Evolutionary conservation across 495 filamentous ascomycete species (phyloP).

Genomic region (Podospora pseudoanserina): DNA sequence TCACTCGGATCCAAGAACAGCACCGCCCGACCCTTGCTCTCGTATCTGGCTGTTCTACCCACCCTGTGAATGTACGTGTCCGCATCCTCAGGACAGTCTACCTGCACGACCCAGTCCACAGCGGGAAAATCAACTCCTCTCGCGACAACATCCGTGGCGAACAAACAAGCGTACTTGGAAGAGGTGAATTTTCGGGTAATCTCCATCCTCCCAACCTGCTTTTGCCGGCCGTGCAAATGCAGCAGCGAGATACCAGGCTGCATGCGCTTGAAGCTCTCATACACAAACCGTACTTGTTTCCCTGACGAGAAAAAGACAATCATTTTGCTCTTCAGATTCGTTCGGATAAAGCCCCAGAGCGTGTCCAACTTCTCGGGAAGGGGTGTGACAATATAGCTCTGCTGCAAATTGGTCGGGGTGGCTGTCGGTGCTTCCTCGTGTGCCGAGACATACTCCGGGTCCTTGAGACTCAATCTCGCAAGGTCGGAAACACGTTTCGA

Average conservation of each 20-base stretch:
- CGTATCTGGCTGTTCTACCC: constrained; percentile 90
- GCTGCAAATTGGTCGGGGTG: constrained; percentile 79
- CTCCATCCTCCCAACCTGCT: constrained; percentile 80
- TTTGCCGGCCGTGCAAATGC: constrained; percentile 92
- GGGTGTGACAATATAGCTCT: constrained; percentile 84
- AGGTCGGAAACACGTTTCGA: constrained; percentile 91
- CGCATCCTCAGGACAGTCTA: constrained; percentile 92
- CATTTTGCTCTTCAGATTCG: constrained; percentile 86
- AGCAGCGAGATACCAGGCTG: constrained; percentile 95
- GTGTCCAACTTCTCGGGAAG: constrained; percentile 85
- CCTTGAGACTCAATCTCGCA: constrained; percentile 77
- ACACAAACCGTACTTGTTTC: constrained; percentile 94
- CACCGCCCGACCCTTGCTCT: constrained; percentile 80
- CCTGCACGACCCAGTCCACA: constrained; percentile 95
- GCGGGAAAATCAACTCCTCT: constrained; percentile 93
- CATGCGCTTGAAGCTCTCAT: constrained; percentile 86
- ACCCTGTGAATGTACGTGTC: constrained; percentile 98
- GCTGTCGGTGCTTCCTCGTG: constrained; percentile 79
- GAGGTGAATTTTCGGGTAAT: constrained; percentile 78
- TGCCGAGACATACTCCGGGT: constrained; percentile 92
- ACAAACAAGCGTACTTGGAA: constrained; percentile 77
- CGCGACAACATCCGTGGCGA: constrained; percentile 92
- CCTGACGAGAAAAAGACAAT: constrained; percentile 91
- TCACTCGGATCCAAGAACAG: constrained; percentile 90
- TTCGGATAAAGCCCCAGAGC: constrained; percentile 83